Conservation (phyloP, 805 yeast genomes). For the Tanozyma kutaoensis region DNA sequence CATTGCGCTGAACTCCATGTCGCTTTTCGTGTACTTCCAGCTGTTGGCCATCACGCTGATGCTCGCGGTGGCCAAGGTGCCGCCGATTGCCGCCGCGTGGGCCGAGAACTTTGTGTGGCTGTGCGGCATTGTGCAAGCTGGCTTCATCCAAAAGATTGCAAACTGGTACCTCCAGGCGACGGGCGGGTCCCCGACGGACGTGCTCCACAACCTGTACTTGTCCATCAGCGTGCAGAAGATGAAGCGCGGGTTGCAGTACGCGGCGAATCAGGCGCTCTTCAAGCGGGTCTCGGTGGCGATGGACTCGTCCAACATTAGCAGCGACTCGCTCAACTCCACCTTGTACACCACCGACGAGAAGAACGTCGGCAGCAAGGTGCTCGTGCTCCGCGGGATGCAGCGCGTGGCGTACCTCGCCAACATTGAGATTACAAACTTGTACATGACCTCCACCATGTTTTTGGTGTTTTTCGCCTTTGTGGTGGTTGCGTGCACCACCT, state of each 20-base stretch:
- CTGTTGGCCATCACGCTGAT: slow-evolving; percentile 81
- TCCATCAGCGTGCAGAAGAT: slow-evolving; percentile 69
- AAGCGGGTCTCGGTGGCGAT: too few relatives aligned
- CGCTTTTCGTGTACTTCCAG: slow-evolving; percentile 89
- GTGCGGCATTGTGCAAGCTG: slow-evolving; percentile 70
- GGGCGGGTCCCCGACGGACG: slow-evolving; percentile 77
- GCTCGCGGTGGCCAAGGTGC: slow-evolving; percentile 88
- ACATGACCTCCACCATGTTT: slow-evolving; percentile 77
- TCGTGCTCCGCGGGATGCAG: slow-evolving; percentile 82
- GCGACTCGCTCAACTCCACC: slow-evolving; percentile 26
- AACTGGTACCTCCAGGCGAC: slow-evolving; percentile 94
- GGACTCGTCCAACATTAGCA: slow-evolving; percentile 1
- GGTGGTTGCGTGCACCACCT: slow-evolving; percentile 38
- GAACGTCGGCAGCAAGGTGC: slow-evolving; percentile 50
- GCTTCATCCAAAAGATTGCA: slow-evolving; percentile 71
- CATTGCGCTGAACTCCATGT: slow-evolving; percentile 90
- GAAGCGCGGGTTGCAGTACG: too few relatives aligned
- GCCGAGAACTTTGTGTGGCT: slow-evolving; percentile 95
- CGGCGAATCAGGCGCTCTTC: too few relatives aligned
- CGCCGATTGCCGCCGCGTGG: slow-evolving; percentile 98
- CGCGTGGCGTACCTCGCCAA: slow-evolving; percentile 78
- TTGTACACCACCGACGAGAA: slow-evolving; percentile 66
- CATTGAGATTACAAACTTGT: slow-evolving; percentile 77
- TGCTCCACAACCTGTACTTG: slow-evolving; percentile 49
- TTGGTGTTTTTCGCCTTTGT: slow-evolving; percentile 66